phyloP scores from a whole-genome alignment of 306 rosid genomes.

The Casuarina cunninghamiana region DNA sequence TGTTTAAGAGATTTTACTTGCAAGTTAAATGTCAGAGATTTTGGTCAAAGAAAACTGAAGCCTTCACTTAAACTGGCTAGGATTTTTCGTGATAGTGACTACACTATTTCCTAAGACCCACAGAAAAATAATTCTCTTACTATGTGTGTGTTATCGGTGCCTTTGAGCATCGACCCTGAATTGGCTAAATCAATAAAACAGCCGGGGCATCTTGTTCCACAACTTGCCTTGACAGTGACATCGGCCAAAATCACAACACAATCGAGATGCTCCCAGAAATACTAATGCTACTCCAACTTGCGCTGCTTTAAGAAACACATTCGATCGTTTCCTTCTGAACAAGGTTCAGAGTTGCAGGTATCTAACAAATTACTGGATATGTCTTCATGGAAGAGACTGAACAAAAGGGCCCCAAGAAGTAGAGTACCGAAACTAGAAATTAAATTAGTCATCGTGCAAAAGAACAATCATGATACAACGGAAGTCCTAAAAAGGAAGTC shows the following conservation, averaged over 20 bases:
- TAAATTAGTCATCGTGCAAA: slow-evolving; percentile 21
- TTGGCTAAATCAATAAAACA: background rate
- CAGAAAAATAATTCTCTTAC: no score
- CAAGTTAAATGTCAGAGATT: no score
- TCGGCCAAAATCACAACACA: background rate
- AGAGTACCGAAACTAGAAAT: slow-evolving; percentile 14
- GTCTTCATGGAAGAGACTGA: slow-evolving; percentile 22
- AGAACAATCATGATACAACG: slow-evolving; percentile 31
- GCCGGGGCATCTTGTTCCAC: background rate
- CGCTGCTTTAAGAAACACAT: background rate
- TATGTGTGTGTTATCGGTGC: background rate
- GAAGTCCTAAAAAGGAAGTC: slow-evolving; percentile 14
- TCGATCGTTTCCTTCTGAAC: background rate
- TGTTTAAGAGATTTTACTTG: no score
- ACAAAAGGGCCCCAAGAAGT: slow-evolving; percentile 1
- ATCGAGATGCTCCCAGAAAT: background rate
- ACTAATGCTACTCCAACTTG: background rate
- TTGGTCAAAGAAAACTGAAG: no score
- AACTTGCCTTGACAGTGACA: background rate
- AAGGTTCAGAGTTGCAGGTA: background rate
- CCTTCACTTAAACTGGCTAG: no score
- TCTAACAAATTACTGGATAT: slow-evolving; percentile 12
- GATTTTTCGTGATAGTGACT: no score
- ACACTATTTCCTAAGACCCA: no score
- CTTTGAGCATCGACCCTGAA: background rate